These are phyloP conservation scores for Wickerhamiella pararugosa DNA, from an alignment of 1,139 yeast species.

Conservation along the genomic window DNA sequence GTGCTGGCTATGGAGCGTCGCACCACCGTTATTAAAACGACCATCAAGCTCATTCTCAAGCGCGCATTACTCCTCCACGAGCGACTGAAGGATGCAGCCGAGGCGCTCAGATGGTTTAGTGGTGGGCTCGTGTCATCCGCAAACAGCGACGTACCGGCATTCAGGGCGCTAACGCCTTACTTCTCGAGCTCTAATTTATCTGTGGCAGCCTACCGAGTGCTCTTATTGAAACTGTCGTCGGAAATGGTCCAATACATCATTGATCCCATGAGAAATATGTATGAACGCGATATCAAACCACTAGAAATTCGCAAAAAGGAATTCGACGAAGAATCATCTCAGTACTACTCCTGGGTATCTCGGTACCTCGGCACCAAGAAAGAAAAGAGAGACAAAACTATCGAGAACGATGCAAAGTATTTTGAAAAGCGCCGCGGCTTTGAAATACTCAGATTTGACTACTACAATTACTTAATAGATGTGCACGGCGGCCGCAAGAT, in stretches of 20 bases:
- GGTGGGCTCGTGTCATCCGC: slow-evolving; percentile 22
- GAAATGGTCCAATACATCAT: slow-evolving; percentile 20
- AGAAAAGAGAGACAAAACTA: slow-evolving; percentile 26
- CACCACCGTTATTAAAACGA: slow-evolving; percentile 34
- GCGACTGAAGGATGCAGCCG: slow-evolving; percentile 23
- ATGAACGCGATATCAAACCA: slow-evolving; percentile 29
- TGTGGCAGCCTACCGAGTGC: slow-evolving; percentile 12
- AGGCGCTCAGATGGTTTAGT: slow-evolving; percentile 24
- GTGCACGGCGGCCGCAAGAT: slow-evolving; percentile 37
- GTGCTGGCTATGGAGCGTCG: slow-evolving; percentile 39
- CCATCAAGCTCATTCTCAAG: slow-evolving; percentile 29
- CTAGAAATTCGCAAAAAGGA: slow-evolving; percentile 34
- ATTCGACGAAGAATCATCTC: slow-evolving; percentile 60
- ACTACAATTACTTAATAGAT: slow-evolving; percentile 48
- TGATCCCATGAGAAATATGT: slow-evolving; percentile 27
- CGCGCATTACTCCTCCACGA: slow-evolving; percentile 26
- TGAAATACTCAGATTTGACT: slow-evolving; percentile 58
- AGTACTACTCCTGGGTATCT: slow-evolving; percentile 61
- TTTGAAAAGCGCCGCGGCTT: slow-evolving; percentile 44
- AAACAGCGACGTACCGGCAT: slow-evolving; percentile 22
- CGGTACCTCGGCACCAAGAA: slow-evolving; percentile 54
- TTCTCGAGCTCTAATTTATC: slow-evolving; percentile 12
- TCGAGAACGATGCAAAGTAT: slow-evolving; percentile 43
- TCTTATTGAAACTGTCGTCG: background rate
- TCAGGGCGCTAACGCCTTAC: slow-evolving; percentile 22